Conservation (phyloP, 179 eudicot genomes). For the Spinacia oleracea region DNA sequence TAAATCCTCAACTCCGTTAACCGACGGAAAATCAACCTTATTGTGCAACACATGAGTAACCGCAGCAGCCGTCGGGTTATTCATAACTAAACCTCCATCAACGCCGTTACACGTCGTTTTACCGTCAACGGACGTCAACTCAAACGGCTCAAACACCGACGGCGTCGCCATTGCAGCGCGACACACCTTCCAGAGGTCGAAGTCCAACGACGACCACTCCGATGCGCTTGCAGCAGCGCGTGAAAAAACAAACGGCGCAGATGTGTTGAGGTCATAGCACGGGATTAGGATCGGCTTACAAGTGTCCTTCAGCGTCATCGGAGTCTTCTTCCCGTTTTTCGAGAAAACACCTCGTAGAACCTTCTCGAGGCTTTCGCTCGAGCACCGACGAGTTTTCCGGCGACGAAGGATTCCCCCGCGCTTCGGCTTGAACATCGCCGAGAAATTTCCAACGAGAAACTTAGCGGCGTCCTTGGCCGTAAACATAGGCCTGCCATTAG, state of each 20-base stretch:
- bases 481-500: conserved; percentile 62
- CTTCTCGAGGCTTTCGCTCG: conserved; percentile 48
- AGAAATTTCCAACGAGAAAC: conserved; percentile 39
- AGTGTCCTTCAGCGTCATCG: conserved; percentile 73
- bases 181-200: conserved; percentile 88
- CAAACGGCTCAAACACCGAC: conserved; percentile 55
- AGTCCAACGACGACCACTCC: conserved; percentile 58
- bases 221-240: conserved; percentile 92
- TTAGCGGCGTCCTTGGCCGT: conserved; percentile 54
- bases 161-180: conserved; percentile 78
- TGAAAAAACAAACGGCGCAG: conserved; percentile 96
- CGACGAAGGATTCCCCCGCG: conserved; percentile 39
- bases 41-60: conserved; percentile 87
- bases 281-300: conserved; percentile 90
- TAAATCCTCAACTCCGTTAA: conserved; percentile 77
- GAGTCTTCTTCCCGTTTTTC: conserved; percentile 28
- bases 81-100: conserved; percentile 92
- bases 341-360: conserved; percentile 44
- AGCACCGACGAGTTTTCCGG: conserved; percentile 35
- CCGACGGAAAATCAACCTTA: conserved; percentile 77
- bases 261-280: conserved; percentile 63
- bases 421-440: conserved; percentile 47
- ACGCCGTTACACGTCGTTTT: conserved; percentile 62
- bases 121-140: conserved; percentile 56
- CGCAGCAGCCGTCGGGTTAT: conserved; percentile 83